Evolutionary conservation across 2,329 filamentous ascomycete genomes (phyloP), one percentile per base, ranked within the genome.

Genomic region (Beauveria pseudobassiana): DNA sequence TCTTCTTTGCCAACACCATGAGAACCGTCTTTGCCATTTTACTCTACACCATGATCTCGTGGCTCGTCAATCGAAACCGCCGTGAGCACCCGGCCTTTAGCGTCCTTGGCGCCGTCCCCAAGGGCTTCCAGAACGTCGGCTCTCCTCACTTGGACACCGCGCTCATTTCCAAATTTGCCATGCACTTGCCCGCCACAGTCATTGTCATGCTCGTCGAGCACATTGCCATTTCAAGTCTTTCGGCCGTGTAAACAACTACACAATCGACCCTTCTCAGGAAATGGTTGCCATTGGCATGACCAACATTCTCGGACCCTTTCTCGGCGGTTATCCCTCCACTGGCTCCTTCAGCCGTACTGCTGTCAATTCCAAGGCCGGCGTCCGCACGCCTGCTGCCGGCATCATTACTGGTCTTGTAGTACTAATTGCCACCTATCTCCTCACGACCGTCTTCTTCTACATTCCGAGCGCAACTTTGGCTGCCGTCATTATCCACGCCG

Each of bases 361-460:
- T 56, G 96, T 96, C 78, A 96, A 96, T 75, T 90, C 91, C n/a
- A 96, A 96, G 76, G 90, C 91, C 59, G 91, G 91, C 71, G 91
- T 96, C 1, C 87, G 91, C 48, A 96, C 91, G 5, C 92, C 91
- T 1, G 85, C 96, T 61, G 91, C 90, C 40, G 91, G 91, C 79
- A 83, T 93, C 52, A 91, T 96, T 64, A 96, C 91, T 12, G 91
- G 88, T 1, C 64, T 91, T 22, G 84, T 96, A 12, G 91, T 96
- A 9, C 79, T 96, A 2, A 79, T 96, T 12, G 91, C 92, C 20
- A 87, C 95, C 63, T 96, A 96, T 69, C 91, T 89, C 20, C 79
- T 96, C 28, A 86, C 91, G 0, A 84, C 87, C 0, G 85, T 96
- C 62, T 96, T 96, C 81, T 96, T 85, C 77, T 96, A 93, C 75